phyloP scores from a whole-genome alignment of 2,329 filamentous ascomycete genomes.

The Gyromitra esculenta region DNA sequence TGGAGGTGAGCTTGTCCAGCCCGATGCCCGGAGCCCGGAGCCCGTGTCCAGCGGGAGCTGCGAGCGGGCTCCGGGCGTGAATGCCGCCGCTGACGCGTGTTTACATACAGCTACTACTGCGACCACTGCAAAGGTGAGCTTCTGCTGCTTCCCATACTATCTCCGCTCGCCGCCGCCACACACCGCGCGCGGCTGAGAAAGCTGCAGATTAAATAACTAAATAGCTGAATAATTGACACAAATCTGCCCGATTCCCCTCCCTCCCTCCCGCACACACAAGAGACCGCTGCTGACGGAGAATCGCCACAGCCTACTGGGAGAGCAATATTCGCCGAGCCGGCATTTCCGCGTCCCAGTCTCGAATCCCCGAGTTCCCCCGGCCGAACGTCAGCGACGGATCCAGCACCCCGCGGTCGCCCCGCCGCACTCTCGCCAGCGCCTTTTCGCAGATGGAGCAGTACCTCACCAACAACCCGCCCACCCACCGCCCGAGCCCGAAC shows the following conservation, averaged over 20 bases:
- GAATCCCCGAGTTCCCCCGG: slow-evolving; percentile 41
- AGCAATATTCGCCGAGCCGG: slow-evolving; percentile 35
- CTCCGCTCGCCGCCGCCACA: background rate
- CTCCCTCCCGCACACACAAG: too few species aligned
- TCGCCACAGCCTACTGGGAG: slow-evolving; percentile 39
- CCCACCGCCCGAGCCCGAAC: background rate
- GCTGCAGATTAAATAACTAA: too few species aligned
- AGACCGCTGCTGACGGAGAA: slow-evolving; percentile 7
- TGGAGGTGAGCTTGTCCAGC: slow-evolving; percentile 36
- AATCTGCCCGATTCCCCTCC: too few species aligned
- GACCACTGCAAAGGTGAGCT: slow-evolving; percentile 43
- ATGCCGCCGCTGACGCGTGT: slow-evolving; percentile 13
- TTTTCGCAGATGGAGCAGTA: slow-evolving; percentile 49
- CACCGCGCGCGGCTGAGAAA: background rate
- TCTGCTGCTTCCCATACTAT: background rate
- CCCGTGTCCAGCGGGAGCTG: slow-evolving; percentile 7
- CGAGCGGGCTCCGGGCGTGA: background rate
- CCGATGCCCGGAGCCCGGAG: too few species aligned
- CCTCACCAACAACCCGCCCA: slow-evolving; percentile 12
- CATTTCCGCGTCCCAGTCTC: slow-evolving; percentile 37
- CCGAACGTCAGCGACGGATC: slow-evolving; percentile 27
- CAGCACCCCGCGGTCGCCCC: slow-evolving; percentile 32
- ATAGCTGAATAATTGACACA: too few species aligned
- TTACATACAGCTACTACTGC: slow-evolving; percentile 40
- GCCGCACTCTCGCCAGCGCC: slow-evolving; percentile 35